These are phyloP conservation scores for Sphaerostilbella broomeana DNA, from an alignment of 2,329 filamentous ascomycete genomes.

Conservation along the genomic window DNA sequence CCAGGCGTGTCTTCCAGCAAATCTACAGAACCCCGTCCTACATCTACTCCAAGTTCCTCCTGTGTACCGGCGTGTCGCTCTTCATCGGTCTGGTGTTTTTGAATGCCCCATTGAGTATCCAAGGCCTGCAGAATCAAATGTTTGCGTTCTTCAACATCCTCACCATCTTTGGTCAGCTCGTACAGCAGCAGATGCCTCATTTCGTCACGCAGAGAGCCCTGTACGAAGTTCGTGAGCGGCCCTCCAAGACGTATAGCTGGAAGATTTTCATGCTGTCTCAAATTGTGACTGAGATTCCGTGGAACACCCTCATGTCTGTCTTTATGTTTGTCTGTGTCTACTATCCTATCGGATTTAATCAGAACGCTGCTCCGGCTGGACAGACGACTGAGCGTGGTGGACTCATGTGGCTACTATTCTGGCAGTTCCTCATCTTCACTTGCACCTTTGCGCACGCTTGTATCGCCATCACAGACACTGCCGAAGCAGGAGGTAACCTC, in stretches of 20 bases:
- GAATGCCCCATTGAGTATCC: slow-evolving; percentile 35
- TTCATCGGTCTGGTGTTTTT: slow-evolving; percentile 67
- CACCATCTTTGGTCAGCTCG: slow-evolving; percentile 52
- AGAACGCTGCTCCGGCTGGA: slow-evolving; percentile 3
- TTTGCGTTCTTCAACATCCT: slow-evolving; percentile 66
- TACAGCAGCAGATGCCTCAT: slow-evolving; percentile 10
- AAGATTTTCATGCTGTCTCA: slow-evolving; percentile 52
- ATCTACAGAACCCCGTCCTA: slow-evolving; percentile 74
- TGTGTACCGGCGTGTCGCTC: slow-evolving; percentile 47
- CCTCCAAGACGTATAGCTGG: slow-evolving; percentile 63
- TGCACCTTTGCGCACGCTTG: slow-evolving; percentile 31
- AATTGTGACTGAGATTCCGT: slow-evolving; percentile 2
- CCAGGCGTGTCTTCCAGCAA: slow-evolving; percentile 63
- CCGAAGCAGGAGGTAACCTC: slow-evolving; percentile 4
- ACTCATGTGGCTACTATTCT: slow-evolving; percentile 9
- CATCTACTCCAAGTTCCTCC: slow-evolving; percentile 60
- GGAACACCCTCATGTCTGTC: slow-evolving; percentile 8
- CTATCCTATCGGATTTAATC: slow-evolving; percentile 4
- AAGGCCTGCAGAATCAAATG: slow-evolving; percentile 60
- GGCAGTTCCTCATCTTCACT: slow-evolving; percentile 10
- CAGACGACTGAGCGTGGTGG: slow-evolving; percentile 2
- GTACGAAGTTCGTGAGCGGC: slow-evolving; percentile 63
- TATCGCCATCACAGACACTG: slow-evolving; percentile 9
- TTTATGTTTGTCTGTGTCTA: slow-evolving; percentile 10
- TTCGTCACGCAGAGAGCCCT: slow-evolving; percentile 59